Conservation (phyloP, 1,284 basidiomycete species). For the Tilletia setariae region DNA sequence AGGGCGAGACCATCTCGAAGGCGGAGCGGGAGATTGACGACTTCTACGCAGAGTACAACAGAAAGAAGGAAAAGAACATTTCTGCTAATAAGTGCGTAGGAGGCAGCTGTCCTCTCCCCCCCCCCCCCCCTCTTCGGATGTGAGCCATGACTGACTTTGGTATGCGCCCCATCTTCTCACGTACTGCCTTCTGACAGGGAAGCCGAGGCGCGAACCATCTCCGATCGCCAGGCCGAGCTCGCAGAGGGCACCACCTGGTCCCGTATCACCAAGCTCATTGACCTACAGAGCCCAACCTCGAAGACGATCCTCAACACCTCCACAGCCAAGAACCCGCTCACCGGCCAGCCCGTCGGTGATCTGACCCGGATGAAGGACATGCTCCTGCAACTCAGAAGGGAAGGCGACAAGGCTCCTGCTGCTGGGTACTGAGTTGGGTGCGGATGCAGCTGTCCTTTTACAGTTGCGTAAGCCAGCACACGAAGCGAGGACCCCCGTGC, state of each 20-base stretch:
- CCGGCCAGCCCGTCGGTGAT: constrained; percentile 80
- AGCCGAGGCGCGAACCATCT: constrained; percentile 76
- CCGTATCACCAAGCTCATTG: constrained; percentile 79
- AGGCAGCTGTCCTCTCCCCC: constrained; percentile 34
- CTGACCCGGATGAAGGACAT: constrained; percentile 76
- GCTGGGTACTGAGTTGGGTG: constrained; percentile 45
- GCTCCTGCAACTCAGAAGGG: constrained; percentile 42
- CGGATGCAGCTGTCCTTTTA: too few species aligned
- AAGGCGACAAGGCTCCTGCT: constrained; percentile 50
- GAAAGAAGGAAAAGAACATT: constrained; percentile 88
- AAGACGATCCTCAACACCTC: constrained; percentile 81
- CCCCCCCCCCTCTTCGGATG: not conserved
- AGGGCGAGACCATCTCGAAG: constrained; percentile 79
- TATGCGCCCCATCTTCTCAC: not conserved
- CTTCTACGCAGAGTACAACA: constrained; percentile 91
- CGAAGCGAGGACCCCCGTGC: too few species aligned
- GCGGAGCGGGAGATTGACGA: constrained; percentile 91
- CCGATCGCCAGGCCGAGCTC: constrained; percentile 70
- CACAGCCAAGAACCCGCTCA: constrained; percentile 13
- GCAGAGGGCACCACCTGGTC: constrained; percentile 93
- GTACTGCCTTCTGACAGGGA: constrained; percentile 63
- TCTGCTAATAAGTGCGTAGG: constrained; percentile 83
- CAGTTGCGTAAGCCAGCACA: too few species aligned
- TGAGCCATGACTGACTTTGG: not conserved
- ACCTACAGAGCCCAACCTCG: constrained; percentile 88